Base-by-base conservation (phyloP, 1,284 basidiomycete species). In the Trichosporon faecale region DNA sequence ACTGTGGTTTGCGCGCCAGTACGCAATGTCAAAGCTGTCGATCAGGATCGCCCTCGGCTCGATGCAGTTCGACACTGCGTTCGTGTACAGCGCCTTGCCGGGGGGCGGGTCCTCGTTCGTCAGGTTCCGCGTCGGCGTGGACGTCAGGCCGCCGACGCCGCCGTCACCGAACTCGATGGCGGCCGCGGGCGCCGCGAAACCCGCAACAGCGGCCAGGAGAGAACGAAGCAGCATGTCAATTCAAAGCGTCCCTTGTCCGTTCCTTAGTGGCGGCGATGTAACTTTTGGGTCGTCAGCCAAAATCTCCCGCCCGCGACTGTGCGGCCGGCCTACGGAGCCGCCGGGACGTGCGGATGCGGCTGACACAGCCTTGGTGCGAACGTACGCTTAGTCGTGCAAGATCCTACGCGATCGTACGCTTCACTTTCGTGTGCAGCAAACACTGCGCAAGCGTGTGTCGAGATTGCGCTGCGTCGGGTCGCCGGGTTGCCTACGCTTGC, bases 31-130 rank as follows among this genome's bases (percentile, higher is more conserved):
- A 79, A 95, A 92, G 75, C 90, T 88, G 81, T 93, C 88, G 64
- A 95, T 87, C 76, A 94, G 88, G 72, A 95, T 86, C 40, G 89
- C 88, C 80, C 90, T 89, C 55, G 92, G 91, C 52, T 91, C 90
- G 66, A 90, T 86, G 83, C 93, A 95, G 81, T 95, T 95, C 21
- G 92, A 91, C 75, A 95, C 92, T 66, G 92, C 91, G 57, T 92
- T 92, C 49, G 93, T 93, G 82, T 69, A 80, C 9, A 82, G 75
- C 33, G 72, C 68, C 31, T 66, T 67, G 31, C 74, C 70, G 3
- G 73, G 68, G 11, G 60, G 3, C 1, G 69, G 21, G 29, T 65
- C 21, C 49, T n/a, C 14, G n/a, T n/a, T 14, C 12, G 63, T 8
- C 16, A 61, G 29, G 44, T 65, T 11, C 61, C 40, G 61, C 31